Base-by-base conservation (phyloP, 768 basidiomycete species). In the Leccinum incarnatum region DNA sequence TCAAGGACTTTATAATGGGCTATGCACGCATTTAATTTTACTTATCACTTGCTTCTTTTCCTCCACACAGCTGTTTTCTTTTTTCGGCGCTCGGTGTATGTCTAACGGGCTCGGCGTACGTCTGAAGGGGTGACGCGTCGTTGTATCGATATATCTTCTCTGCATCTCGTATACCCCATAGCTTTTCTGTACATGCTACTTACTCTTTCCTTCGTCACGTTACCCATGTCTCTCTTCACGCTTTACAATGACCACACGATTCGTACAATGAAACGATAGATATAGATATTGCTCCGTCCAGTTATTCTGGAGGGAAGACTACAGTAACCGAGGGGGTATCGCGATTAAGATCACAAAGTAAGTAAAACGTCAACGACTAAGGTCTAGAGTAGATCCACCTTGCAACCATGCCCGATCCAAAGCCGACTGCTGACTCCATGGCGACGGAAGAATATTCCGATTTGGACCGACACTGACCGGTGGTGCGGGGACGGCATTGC, bases 331-430 rank as follows among this genome's bases (percentile, higher is more conserved):
- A 30, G 21, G 25, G 45, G 57, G 48, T 60, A 67, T 60, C 56
- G 10, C 27, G 36, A 51, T 59, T 30, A 52, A 27, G 27, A 51
- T 47, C 15, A 65, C 50, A 25, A 53, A 47, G 10, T 42, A 42
- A 42, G 17, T 40, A 17, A 40, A 10, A 25, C 51, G 51, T 74
- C 59, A 80, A 56, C 75, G 71, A 59, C 72, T 72, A 51, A 79
- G 69, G 64, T 80, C 78, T 47, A 78, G 57, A 46, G 72, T 71
- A 12, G 74, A 70, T 25, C 76, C 76, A 51, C 65, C 71, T 51
- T 72, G 74, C 36, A 72, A 64, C 82, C 83, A 83, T 57, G 76
- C 67, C 55, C 80, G 73, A 34, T 82, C 82, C 45, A 76, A 61
- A 49, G 65, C 69, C 25, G 76, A 59, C 14, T 76, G 77, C 45